Percentiles rank a stretch among this genome's conserved stretches.
Evolutionary conservation across 129 eudicot genomes (phyloP).

Genomic region (Centella asiatica): DNA sequence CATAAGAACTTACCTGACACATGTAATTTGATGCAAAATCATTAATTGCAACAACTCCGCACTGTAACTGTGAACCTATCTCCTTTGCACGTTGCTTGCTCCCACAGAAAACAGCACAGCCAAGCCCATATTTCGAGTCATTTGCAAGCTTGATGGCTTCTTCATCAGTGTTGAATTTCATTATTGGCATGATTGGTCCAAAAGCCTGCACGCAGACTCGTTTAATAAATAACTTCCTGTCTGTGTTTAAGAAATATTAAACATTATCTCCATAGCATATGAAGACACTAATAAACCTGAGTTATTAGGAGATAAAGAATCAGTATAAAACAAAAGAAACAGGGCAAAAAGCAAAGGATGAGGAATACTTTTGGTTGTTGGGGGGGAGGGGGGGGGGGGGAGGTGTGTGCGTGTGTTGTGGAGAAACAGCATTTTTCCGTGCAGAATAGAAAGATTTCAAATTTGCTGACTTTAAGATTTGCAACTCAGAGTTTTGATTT

Average conservation of each 20-base stretch:
- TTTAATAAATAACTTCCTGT: neutral
- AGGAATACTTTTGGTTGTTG: no score
- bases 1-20: slow-evolving; percentile 72
- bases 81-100: slow-evolving; percentile 73
- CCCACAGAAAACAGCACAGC: slow-evolving; percentile 98
- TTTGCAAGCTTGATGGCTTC: slow-evolving; percentile 88
- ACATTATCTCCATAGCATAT: neutral
- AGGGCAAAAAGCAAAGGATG: neutral
- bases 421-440: neutral
- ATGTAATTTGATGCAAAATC: slow-evolving; percentile 89
- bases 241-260: neutral
- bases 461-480: neutral
- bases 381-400: no score
- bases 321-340: neutral
- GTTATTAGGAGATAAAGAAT: neutral
- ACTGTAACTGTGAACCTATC: slow-evolving; percentile 72
- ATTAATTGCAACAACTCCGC: slow-evolving; percentile 93
- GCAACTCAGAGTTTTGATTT: neutral
- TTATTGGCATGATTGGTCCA: slow-evolving; percentile 97
- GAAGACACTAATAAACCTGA: neutral
- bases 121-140: slow-evolving; percentile 97
- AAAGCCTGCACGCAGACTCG: slow-evolving; percentile 51
- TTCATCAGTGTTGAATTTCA: slow-evolving; percentile 85
- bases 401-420: no score
- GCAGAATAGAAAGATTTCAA: neutral